phyloP scores from a whole-genome alignment of 805 yeast species.

The Candida palmyrensis region DNA sequence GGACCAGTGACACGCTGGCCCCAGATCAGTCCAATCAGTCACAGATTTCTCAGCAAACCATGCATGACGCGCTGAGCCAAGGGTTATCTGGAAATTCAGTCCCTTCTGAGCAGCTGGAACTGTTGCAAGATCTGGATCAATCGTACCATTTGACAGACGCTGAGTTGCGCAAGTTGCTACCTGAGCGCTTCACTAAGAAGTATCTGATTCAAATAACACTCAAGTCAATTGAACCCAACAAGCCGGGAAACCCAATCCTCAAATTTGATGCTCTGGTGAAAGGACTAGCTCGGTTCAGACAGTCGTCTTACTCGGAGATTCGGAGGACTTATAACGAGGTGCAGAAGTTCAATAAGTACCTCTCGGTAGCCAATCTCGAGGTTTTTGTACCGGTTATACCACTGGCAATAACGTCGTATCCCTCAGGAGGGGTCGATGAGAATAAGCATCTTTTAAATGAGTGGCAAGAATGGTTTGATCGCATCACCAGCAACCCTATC shows the following conservation, averaged over 20 bases:
- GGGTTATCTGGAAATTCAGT: constrained; percentile 6
- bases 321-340: constrained; percentile 81
- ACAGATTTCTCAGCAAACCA: too few relatives aligned
- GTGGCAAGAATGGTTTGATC: constrained; percentile 83
- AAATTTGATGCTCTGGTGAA: constrained; percentile 50
- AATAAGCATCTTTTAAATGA: constrained; percentile 46
- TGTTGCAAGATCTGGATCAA: too few relatives aligned
- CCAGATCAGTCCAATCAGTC: constrained; percentile 40
- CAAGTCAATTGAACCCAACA: constrained; percentile 65
- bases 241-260: constrained; percentile 74
- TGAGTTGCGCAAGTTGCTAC: constrained; percentile 42
- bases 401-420: constrained; percentile 65
- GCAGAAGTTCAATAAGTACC: constrained; percentile 66
- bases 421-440: constrained; percentile 82
- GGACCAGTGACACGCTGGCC: constrained; percentile 1
- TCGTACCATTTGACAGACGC: constrained; percentile 23
- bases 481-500: constrained; percentile 72
- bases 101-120: constrained; percentile 2
- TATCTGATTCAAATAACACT: constrained; percentile 51
- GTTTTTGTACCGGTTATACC: constrained; percentile 93
- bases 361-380: constrained; percentile 80
- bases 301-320: constrained; percentile 60
- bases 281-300: constrained; percentile 74
- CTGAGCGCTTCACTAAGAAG: constrained; percentile 43
- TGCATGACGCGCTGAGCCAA: constrained; percentile 10